Evolutionary conservation across 257 asterid genomes (phyloP), one percentile per base, ranked within the genome.

Genomic region (Lantana camara): DNA sequence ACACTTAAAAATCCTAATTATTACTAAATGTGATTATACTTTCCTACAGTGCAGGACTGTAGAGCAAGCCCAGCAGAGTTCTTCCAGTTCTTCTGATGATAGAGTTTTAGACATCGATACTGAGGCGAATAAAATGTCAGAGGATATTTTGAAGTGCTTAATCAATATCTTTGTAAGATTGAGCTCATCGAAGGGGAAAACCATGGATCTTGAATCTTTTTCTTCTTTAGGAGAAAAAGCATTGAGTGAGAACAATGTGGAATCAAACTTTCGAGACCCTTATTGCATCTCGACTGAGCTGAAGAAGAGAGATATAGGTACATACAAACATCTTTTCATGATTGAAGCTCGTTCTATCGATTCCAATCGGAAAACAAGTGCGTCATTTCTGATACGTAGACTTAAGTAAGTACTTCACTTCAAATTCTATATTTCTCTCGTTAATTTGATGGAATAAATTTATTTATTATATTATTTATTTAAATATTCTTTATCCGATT

Each of bases 61-160:
- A 51, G 90, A 83, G 69, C 84, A 78, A 71, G 82, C 85, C 34
- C 84, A 75, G 34, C 87, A 87, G 85, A 79, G 85, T 58, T 78
- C 75, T 48, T 77, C 82, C 1, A 68, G 84, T 67, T 85, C 83
- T 59, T 77, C 70, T 17, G 88, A 82, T 62, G 92, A 80, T 34
- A 60, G 58, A 62, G 29, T 60, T 60, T 11, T 70, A 44, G 88
- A 80, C 53, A 50, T 58, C 22, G 87, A 82, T 37, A 84, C 66
- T 12, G 82, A 74, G 79, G 86, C 79, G 5, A 88, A 86, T 62
- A 83, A 65, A 63, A 64, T 74, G 60, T 91, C 95, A 2, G 82
- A 79, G 70, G 85, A 89, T 66, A 77, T 81, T 48, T 76, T 91
- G 77, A 91, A 79, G 74, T 91, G 95, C 75, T 75, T 91, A 63